A percentile compares a stretch with the other conserved stretches of the same genome.
Evolutionary conservation across 73 alveolate genomes (phyloP).

Genomic region (Diophrys appendiculata): DNA sequence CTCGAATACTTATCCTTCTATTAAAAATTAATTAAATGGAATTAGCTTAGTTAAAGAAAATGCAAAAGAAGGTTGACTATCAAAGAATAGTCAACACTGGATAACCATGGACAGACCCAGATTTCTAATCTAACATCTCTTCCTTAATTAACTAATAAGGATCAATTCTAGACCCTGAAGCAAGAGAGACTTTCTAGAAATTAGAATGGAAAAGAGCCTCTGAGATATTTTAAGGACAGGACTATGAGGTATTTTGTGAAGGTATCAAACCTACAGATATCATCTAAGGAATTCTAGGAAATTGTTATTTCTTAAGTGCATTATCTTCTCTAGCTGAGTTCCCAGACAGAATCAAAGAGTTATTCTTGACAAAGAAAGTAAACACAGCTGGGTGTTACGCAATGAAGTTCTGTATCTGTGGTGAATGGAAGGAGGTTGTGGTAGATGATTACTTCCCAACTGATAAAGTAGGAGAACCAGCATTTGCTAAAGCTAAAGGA

Average conservation of each 20-base stretch:
- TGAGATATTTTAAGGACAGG: constrained; percentile 29
- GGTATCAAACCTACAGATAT: constrained; percentile 70
- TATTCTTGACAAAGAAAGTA: constrained; percentile 67
- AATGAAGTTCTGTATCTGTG: constrained; percentile 77
- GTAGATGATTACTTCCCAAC: constrained; percentile 95
- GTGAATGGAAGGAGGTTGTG: constrained; percentile 72
- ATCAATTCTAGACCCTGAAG: background rate
- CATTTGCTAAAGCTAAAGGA: constrained; percentile 73
- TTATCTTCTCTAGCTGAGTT: constrained; percentile 72
- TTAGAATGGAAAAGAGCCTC: constrained; percentile 22
- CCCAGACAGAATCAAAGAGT: constrained; percentile 58
- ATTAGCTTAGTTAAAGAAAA: background rate
- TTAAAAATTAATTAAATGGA: background rate
- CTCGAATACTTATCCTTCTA: too few relatives aligned
- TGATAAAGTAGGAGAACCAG: constrained; percentile 68
- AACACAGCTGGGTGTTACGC: constrained; percentile 86
- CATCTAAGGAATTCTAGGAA: constrained; percentile 71
- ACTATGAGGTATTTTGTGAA: constrained; percentile 51
- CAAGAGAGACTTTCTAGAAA: constrained; percentile 11
- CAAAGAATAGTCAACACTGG: background rate
- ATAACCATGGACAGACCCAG: background rate
- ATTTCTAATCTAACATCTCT: background rate
- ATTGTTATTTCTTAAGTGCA: constrained; percentile 71
- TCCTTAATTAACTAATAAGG: background rate
- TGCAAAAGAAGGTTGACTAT: background rate